Evolutionary conservation across 306 rosid genomes (phyloP), one percentile per base, ranked within the genome.

Genomic region (Sicyos baderoa): DNA sequence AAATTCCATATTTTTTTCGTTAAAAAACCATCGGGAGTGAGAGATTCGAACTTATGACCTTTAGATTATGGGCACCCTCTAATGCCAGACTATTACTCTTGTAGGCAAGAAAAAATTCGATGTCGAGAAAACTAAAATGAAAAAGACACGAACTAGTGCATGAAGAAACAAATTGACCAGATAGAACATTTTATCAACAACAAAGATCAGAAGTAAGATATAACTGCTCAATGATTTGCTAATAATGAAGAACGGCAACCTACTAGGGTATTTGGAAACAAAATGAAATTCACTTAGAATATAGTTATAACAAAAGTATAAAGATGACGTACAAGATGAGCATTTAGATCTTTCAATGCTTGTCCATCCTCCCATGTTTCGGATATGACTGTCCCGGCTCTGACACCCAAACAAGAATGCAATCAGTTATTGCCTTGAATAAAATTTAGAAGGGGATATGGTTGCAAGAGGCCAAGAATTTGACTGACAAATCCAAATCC

Each of bases 361-460:
- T 88, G 99, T 76, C 99, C 99, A 22, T 94, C 99, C 85, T 94
- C 99, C 99, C 99, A 90, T 18, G 95, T 94, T 87, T 94, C 99
- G 2, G 97, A 88, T 77, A 94, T 82, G 76, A 94, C 82, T 71
- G 99, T 94, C 82, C 99, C 99, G 78, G 99, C 99, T 80, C 99
- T 94, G 81, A 22, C 68, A 81, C 67, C 70, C 79, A 78, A 79
- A 48, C 77, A 10, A 51, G 35, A 69, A 69, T 48, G 61, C 50
- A 29, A 50, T 51, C 70, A 48, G 66, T 61, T 32, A 16, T 60
- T 62, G 32, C 62, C 71, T 65, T 14, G n/a, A 40, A 40, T 40
- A 40, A 40, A 40, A 40, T 40, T 40, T 40, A 40, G 12, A 40
- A 40, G 45, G 12, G 11, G 9, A 35, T 6, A 35, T 35, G 42